A percentile compares a stretch with the other conserved stretches of the same genome.
Evolutionary conservation across 2,329 filamentous ascomycete genomes (phyloP).

Genomic region (Talaromyces marneffei): DNA sequence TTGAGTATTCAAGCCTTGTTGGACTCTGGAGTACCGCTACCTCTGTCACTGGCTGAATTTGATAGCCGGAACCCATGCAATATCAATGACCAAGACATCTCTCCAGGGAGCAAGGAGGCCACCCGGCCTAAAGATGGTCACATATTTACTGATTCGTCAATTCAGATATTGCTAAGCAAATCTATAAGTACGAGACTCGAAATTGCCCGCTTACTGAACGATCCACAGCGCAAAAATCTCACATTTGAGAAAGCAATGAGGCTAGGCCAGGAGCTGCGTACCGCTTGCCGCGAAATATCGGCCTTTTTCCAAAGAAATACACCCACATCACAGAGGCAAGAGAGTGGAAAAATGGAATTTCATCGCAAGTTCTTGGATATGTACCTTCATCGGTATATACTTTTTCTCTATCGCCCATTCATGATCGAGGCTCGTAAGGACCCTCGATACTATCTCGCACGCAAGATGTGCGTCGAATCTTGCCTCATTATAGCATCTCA

Average conservation of each 20-base stretch:
- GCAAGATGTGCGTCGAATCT: conserved; percentile 12
- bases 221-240: conserved; percentile 14
- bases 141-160: conserved; percentile 7
- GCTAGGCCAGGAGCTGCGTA: conserved; percentile 2
- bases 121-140: not conserved
- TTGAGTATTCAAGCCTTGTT: conserved; percentile 53
- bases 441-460: conserved; percentile 9
- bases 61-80: conserved; percentile 48
- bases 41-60: conserved; percentile 39
- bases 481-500: conserved; percentile 14
- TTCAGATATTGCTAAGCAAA: conserved; percentile 6
- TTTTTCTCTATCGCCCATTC: conserved; percentile 10
- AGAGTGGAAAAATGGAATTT: not conserved
- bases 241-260: conserved; percentile 8
- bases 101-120: not conserved
- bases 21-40: conserved; percentile 51
- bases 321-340: not conserved
- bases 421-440: conserved; percentile 11
- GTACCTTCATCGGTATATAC: conserved; percentile 7
- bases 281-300: not conserved
- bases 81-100: conserved; percentile 46
- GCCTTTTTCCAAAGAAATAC: conserved; percentile 1
- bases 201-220: conserved; percentile 7
- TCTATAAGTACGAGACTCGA: conserved; percentile 6
- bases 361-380: conserved; percentile 8